Evolutionary conservation across 768 basidiomycete genomes (phyloP).

Genomic region (Phylloporus arenicola): DNA sequence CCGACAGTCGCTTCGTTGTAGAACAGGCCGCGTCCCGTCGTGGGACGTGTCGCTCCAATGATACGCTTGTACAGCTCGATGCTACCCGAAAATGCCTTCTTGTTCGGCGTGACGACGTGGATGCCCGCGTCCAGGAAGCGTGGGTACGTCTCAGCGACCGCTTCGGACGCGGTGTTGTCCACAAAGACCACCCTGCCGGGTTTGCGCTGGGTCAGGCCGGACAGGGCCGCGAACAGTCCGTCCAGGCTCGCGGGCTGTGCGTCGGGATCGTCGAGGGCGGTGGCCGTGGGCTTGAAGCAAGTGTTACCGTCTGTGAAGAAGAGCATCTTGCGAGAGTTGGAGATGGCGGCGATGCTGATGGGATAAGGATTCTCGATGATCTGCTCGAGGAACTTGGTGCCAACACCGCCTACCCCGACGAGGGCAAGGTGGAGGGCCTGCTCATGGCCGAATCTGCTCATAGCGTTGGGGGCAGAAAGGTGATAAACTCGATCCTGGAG

Average conservation of each 20-base stretch:
- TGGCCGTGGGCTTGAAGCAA: constrained; percentile 36
- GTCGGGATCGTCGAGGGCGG: constrained; percentile 39
- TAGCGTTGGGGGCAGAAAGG: constrained; percentile 3
- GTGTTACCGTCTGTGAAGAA: constrained; percentile 47
- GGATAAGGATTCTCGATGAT: constrained; percentile 51
- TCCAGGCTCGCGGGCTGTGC: constrained; percentile 36
- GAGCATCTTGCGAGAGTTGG: constrained; percentile 59
- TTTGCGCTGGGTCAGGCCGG: constrained; percentile 39
- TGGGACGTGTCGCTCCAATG: constrained; percentile 33
- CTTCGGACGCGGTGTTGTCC: constrained; percentile 88
- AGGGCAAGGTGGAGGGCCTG: constrained; percentile 58
- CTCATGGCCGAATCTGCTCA: constrained; percentile 16
- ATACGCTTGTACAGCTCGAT: constrained; percentile 65
- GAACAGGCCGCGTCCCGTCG: constrained; percentile 47
- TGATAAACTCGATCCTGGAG: not conserved
- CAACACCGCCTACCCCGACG: constrained; percentile 91
- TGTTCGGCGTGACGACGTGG: constrained; percentile 93
- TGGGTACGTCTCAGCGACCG: constrained; percentile 78
- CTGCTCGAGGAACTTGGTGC: constrained; percentile 80
- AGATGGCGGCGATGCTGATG: constrained; percentile 65
- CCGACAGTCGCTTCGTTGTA: constrained; percentile 92
- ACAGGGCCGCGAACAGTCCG: constrained; percentile 38
- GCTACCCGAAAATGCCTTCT: constrained; percentile 86
- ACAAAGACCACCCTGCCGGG: constrained; percentile 61
- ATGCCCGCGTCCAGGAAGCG: constrained; percentile 72